Percentiles rank a stretch among this genome's conserved stretches.
Conservation (phyloP, 768 basidiomycete genomes). For the Lepiota venenata region DNA sequence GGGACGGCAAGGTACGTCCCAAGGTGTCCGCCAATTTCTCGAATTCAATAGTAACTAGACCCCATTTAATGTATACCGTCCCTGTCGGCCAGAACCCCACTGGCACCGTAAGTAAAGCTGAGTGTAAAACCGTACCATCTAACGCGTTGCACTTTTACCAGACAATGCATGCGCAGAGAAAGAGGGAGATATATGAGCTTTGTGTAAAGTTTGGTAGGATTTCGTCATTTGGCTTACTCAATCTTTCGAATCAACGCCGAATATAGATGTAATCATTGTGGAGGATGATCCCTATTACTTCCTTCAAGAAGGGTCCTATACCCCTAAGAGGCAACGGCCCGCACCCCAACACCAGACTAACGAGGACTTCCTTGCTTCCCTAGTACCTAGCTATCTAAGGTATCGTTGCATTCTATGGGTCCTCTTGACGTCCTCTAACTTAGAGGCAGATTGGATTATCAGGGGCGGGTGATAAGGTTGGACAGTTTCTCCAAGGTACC, state of each 20-base stretch:
- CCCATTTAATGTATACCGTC: conserved; percentile 70
- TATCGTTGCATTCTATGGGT: conserved; percentile 18
- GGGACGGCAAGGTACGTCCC: conserved; percentile 50
- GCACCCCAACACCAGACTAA: conserved; percentile 13
- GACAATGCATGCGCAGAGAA: conserved; percentile 61
- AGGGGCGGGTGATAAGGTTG: conserved; percentile 81
- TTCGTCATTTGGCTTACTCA: background rate
- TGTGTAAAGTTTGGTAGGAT: conserved; percentile 72
- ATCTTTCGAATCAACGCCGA: background rate
- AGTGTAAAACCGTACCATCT: background rate
- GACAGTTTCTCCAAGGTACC: conserved; percentile 76
- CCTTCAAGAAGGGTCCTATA: conserved; percentile 59
- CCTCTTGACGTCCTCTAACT: background rate
- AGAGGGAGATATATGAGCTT: conserved; percentile 78
- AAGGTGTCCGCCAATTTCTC: background rate
- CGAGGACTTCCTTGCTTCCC: conserved; percentile 45
- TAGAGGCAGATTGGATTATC: conserved; percentile 53
- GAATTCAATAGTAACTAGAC: conserved; percentile 32
- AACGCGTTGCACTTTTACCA: conserved; percentile 21
- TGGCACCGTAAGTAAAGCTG: conserved; percentile 49
- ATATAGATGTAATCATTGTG: conserved; percentile 66
- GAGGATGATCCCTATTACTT: conserved; percentile 86
- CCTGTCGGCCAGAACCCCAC: conserved; percentile 87
- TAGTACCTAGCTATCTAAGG: conserved; percentile 64
- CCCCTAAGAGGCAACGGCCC: conserved; percentile 35